A percentile compares a stretch with the other conserved stretches of the same genome.
Evolutionary conservation across 1,139 yeast genomes (phyloP).

Genomic region (Yarrowia galli): DNA sequence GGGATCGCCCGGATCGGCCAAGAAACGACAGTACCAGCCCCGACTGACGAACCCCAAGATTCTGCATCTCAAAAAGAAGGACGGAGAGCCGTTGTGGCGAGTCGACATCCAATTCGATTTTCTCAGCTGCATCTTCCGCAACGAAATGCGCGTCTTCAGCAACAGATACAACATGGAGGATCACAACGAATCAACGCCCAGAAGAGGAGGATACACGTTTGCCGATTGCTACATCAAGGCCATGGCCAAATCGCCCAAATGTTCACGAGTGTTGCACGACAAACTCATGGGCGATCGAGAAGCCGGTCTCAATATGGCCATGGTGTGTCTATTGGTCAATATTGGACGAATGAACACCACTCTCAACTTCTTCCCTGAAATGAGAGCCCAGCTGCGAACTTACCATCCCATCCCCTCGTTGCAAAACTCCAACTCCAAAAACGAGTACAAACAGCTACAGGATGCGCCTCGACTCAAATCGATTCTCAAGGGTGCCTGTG

Average conservation of each 20-base stretch:
- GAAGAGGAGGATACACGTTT: slow-evolving; percentile 61
- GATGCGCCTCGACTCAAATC: slow-evolving; percentile 94
- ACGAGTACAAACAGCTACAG: slow-evolving; percentile 76
- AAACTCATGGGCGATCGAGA: slow-evolving; percentile 70
- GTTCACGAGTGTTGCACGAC: slow-evolving; percentile 83
- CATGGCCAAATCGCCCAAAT: slow-evolving; percentile 81
- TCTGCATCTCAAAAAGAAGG: slow-evolving; percentile 82
- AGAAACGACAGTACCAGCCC: slow-evolving; percentile 43
- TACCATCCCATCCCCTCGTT: slow-evolving; percentile 92
- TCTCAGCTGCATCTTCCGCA: slow-evolving; percentile 67
- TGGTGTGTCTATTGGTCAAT: slow-evolving; percentile 86
- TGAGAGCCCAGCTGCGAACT: slow-evolving; percentile 91
- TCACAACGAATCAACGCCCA: slow-evolving; percentile 47
- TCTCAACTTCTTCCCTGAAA: slow-evolving; percentile 92
- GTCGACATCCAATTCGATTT: slow-evolving; percentile 88
- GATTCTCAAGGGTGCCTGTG: slow-evolving; percentile 80
- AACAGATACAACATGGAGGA: slow-evolving; percentile 56
- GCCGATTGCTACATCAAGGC: slow-evolving; percentile 86
- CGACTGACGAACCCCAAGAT: slow-evolving; percentile 51
- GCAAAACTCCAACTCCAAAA: slow-evolving; percentile 65
- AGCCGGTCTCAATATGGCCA: slow-evolving; percentile 73
- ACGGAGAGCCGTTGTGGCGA: slow-evolving; percentile 93
- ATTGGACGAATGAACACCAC: slow-evolving; percentile 96
- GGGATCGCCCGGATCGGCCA: slow-evolving; percentile 11
- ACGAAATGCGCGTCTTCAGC: slow-evolving; percentile 70